Evolutionary conservation across 495 filamentous ascomycete species (phyloP).

Genomic region (Neurospora sp.): DNA sequence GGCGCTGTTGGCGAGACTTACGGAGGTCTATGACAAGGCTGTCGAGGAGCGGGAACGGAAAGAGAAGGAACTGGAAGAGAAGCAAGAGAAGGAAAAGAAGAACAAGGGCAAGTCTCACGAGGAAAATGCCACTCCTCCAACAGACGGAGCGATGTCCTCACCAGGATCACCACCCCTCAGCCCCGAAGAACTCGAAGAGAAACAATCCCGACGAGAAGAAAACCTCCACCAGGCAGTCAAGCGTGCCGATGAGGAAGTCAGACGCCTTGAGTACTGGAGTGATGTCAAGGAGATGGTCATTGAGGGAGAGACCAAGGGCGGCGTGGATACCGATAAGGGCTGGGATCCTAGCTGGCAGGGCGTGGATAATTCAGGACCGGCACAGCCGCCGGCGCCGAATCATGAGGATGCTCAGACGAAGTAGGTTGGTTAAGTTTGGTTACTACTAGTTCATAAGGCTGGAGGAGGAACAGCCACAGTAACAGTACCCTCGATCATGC

Average conservation of each 20-base stretch:
- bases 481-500: neutral
- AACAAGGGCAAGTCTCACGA: neutral
- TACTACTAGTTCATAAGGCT: neutral
- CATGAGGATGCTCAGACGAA: neutral
- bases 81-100: slow-evolving; percentile 17
- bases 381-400: slow-evolving; percentile 8
- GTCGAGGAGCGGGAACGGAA: slow-evolving; percentile 8
- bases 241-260: slow-evolving; percentile 58
- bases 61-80: slow-evolving; percentile 11
- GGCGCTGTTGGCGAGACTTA: slow-evolving; percentile 60
- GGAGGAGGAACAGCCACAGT: neutral
- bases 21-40: slow-evolving; percentile 47
- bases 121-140: neutral
- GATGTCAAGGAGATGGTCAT: slow-evolving; percentile 55
- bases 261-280: slow-evolving; percentile 63
- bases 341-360: slow-evolving; percentile 38
- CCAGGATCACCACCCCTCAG: neutral
- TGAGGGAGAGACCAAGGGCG: slow-evolving; percentile 39
- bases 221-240: slow-evolving; percentile 48
- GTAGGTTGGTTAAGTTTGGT: neutral
- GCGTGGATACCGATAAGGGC: slow-evolving; percentile 31
- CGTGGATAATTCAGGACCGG: slow-evolving; percentile 31
- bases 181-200: slow-evolving; percentile 5
- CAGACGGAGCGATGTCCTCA: neutral
- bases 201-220: slow-evolving; percentile 24